Base-by-base conservation (phyloP, 23 red algal species). In the Cyanidioschyzon merolae region DNA sequence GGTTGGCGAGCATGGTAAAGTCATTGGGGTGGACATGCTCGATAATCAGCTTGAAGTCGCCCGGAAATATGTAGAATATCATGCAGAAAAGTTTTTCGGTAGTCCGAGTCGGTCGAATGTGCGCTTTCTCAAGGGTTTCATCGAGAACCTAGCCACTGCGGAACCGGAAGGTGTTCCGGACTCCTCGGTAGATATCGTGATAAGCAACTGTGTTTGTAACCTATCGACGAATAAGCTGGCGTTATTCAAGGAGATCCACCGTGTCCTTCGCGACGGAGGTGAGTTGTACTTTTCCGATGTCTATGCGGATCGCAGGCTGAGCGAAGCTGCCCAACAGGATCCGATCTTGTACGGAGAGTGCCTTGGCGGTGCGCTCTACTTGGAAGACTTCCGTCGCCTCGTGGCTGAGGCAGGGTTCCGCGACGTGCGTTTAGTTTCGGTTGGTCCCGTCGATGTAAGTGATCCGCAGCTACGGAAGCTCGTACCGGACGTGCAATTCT, bases 231-330 rank as follows among this genome's bases (percentile, higher is more conserved):
- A 94, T 51, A 94, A 94, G 76, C 38, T 39, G 51, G 77, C 58
- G 1, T 79, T 94, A 17, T 94, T 94, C 75, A 77, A 76, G 30
- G 90, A 88, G 50, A 82, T 88, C 26, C 41, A 79, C 58, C 80
- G 84, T 0, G 90, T 88, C 3, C 68, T 94, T 17, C 78, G 78
- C 16, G 71, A 82, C 38, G 90, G 90, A 29, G 90, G 90, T 39
- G 90, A 94, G 79, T 84, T 94, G 40, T 94, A 94, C 71, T 94
- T 94, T 63, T 88, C 90, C 1, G 90, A 94, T 76, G 82, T 88
- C 27, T 94, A 94, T 76, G 76, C 81, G 1, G 90, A 94, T 50
- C 78, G 84, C 26, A 84, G 83, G 15, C 79, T 94, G 34, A 76
- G 76, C 1, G 58, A 59, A 2, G 85, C 83, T 34, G 90, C 90